These are phyloP conservation scores for Blepharisma stoltei DNA, from an alignment of 73 alveolate genomes.

Conservation along the genomic window DNA sequence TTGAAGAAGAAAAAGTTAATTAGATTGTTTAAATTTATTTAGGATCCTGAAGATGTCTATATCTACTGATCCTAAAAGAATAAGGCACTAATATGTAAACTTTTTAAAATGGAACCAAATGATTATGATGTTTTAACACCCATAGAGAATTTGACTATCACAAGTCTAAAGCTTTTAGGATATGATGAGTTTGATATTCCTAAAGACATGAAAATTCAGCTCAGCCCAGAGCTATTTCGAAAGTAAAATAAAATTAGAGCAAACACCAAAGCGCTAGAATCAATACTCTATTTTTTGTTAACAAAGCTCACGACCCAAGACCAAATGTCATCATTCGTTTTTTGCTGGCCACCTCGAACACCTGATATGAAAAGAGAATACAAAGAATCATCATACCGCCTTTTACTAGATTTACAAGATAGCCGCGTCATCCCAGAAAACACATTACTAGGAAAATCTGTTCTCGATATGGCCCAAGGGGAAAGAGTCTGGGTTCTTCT, in stretches of 20 bases:
- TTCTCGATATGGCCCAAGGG: slow-evolving; percentile 16
- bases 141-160: not conserved
- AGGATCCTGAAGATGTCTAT: no score
- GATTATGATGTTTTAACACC: not conserved
- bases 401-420: not conserved
- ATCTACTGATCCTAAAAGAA: no score
- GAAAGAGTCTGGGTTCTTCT: slow-evolving; percentile 7
- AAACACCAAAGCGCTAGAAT: slow-evolving; percentile 13
- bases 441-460: slow-evolving; percentile 13
- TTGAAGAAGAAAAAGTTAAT: no score
- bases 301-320: not conserved
- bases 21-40: no score
- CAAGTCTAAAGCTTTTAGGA: not conserved
- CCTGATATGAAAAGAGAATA: slow-evolving; percentile 22
- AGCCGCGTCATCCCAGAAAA: slow-evolving; percentile 15
- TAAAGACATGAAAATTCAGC: not conserved
- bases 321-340: not conserved
- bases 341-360: slow-evolving; percentile 23
- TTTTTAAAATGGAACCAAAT: no score
- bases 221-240: not conserved
- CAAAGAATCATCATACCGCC: not conserved
- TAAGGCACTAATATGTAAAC: no score
- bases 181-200: not conserved
- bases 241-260: slow-evolving; percentile 22
- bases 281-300: not conserved